Conservation (phyloP, 495 filamentous ascomycete species). For the Hyaloscypha finlandica region DNA sequence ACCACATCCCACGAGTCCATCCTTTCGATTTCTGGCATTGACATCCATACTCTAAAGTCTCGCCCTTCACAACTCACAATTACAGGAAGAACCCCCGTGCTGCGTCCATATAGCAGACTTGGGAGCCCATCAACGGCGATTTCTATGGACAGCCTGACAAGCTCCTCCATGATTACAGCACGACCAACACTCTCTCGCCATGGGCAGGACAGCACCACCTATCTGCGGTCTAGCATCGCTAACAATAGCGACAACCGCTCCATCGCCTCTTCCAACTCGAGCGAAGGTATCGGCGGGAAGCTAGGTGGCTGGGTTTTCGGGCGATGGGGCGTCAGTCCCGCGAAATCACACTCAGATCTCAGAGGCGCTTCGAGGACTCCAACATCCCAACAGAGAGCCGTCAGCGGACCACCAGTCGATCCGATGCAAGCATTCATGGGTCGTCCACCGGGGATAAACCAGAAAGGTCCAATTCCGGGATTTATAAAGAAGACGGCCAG, state of each 20-base stretch:
- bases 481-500: conserved; percentile 44
- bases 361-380: neutral
- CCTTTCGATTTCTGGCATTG: conserved; percentile 53
- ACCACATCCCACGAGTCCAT: conserved; percentile 55
- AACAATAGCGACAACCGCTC: conserved; percentile 31
- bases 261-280: conserved; percentile 26
- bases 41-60: conserved; percentile 55
- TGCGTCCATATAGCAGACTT: conserved; percentile 44
- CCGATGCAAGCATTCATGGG: conserved; percentile 21
- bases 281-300: conserved; percentile 40
- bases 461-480: conserved; percentile 52
- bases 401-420: conserved; percentile 21
- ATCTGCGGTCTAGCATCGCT: conserved; percentile 31
- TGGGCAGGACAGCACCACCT: conserved; percentile 30
- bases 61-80: conserved; percentile 54
- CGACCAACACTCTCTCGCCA: conserved; percentile 33
- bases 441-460: conserved; percentile 54
- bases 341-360: conserved; percentile 20
- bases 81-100: conserved; percentile 43
- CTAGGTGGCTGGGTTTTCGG: conserved; percentile 59
- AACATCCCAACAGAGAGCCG: conserved; percentile 15
- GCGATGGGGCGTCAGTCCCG: conserved; percentile 52
- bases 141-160: conserved; percentile 40
- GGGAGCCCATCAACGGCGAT: conserved; percentile 33
- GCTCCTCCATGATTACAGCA: conserved; percentile 42